Percentiles rank a stretch among this genome's conserved stretches.
phyloP scores from a whole-genome alignment of 805 yeast genomes.

The Sporopachydermia lactativora region DNA sequence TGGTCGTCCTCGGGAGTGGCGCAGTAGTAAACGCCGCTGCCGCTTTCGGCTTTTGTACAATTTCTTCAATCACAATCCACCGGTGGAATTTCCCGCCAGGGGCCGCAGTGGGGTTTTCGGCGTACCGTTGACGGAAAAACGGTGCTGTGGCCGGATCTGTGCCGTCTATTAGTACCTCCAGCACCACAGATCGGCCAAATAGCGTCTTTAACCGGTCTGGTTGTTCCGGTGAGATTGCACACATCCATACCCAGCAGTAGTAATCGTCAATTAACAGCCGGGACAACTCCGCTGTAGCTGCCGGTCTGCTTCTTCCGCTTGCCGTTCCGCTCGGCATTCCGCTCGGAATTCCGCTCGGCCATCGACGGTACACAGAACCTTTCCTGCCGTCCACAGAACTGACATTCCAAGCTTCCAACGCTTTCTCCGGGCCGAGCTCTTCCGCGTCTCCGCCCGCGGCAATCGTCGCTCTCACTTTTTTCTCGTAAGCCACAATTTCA shows the following conservation, averaged over 20 bases:
- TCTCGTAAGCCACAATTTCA: background rate
- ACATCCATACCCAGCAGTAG: slow-evolving; percentile 86
- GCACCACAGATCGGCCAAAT: slow-evolving; percentile 71
- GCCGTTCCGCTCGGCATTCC: too few species aligned
- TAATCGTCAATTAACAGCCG: slow-evolving; percentile 72
- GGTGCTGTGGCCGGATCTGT: slow-evolving; percentile 25
- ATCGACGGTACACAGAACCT: too few species aligned
- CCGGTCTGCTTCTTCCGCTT: too few species aligned
- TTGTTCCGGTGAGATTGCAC: slow-evolving; percentile 63
- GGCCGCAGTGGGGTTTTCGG: background rate
- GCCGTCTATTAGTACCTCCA: slow-evolving; percentile 68
- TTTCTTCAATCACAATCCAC: slow-evolving; percentile 19
- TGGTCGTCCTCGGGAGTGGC: slow-evolving; percentile 3
- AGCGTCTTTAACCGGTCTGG: slow-evolving; percentile 45
- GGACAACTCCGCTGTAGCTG: slow-evolving; percentile 32
- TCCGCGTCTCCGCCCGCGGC: slow-evolving; percentile 12
- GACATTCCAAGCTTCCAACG: slow-evolving; percentile 21
- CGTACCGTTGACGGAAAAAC: background rate
- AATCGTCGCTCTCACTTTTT: background rate
- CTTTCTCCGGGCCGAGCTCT: slow-evolving; percentile 12
- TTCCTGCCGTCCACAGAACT: slow-evolving; percentile 25
- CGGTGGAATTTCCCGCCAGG: slow-evolving; percentile 5
- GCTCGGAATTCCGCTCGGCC: too few species aligned
- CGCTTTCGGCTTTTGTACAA: slow-evolving; percentile 13
- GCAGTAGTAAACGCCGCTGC: too few species aligned